Evolutionary conservation across 805 yeast species (phyloP).

Genomic region (Candida ficus): DNA sequence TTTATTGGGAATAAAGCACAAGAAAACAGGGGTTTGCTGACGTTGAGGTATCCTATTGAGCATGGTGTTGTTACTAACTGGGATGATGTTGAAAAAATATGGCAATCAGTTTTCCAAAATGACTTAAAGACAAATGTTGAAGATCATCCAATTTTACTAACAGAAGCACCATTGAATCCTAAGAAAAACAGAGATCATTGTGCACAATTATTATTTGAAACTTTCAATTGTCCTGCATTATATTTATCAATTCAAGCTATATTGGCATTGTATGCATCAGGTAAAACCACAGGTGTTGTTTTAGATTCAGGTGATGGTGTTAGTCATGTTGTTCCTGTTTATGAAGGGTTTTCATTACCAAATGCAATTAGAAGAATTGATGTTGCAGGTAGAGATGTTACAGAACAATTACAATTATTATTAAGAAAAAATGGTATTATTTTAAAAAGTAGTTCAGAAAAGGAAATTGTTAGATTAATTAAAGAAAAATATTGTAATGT

Average conservation of each 20-base stretch:
- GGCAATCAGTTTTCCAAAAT: slow-evolving; percentile 62
- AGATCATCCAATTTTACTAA: slow-evolving; percentile 82
- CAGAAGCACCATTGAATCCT: slow-evolving; percentile 89
- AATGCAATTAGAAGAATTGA: slow-evolving; percentile 69
- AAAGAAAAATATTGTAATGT: slow-evolving; percentile 74
- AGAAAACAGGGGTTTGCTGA: slow-evolving; percentile 69
- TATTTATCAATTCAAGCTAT: slow-evolving; percentile 93
- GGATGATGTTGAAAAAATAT: slow-evolving; percentile 79
- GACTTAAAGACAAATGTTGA: slow-evolving; percentile 56
- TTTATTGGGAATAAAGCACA: slow-evolving; percentile 78
- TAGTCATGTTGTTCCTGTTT: slow-evolving; percentile 81
- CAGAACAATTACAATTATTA: slow-evolving; percentile 65
- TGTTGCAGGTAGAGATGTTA: slow-evolving; percentile 82
- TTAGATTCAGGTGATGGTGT: slow-evolving; percentile 94
- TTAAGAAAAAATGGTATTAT: slow-evolving; percentile 65
- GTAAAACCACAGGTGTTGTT: slow-evolving; percentile 86
- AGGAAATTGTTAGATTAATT: slow-evolving; percentile 71
- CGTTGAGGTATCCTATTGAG: slow-evolving; percentile 63
- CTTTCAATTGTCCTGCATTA: slow-evolving; percentile 83
- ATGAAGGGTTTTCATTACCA: slow-evolving; percentile 79
- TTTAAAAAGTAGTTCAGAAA: slow-evolving; percentile 68
- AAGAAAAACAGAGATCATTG: slow-evolving; percentile 78
- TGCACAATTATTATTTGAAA: slow-evolving; percentile 90
- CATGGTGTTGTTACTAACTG: slow-evolving; percentile 80
- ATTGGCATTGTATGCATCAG: slow-evolving; percentile 78